phyloP scores from a whole-genome alignment of 2,329 filamentous ascomycete genomes.

The Sporothrix globosa region DNA sequence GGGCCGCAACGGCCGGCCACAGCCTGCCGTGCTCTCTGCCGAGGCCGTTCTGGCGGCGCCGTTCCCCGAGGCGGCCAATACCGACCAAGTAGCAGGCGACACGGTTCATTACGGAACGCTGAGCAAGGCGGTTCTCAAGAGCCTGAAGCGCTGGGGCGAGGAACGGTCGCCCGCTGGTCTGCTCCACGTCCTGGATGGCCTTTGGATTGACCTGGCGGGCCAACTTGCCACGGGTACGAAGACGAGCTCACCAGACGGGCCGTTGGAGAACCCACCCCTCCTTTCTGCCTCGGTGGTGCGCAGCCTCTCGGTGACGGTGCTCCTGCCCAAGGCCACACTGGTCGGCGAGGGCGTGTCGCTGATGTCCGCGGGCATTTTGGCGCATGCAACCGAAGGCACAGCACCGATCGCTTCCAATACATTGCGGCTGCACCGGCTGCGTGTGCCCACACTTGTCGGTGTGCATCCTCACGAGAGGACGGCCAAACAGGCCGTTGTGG shows the following conservation, averaged over 20 bases:
- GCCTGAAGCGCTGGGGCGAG: slow-evolving; percentile 42
- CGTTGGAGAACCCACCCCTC: slow-evolving; percentile 35
- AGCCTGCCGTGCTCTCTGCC: slow-evolving; percentile 65
- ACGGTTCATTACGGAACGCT: slow-evolving; percentile 76
- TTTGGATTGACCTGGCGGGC: slow-evolving; percentile 48
- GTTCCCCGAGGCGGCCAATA: slow-evolving; percentile 60
- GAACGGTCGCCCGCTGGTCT: slow-evolving; percentile 38
- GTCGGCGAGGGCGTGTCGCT: slow-evolving; percentile 36
- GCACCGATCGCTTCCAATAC: slow-evolving; percentile 32
- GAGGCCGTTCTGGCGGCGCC: slow-evolving; percentile 58
- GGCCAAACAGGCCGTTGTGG: slow-evolving; percentile 35
- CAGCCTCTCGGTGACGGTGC: slow-evolving; percentile 57
- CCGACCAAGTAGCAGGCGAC: slow-evolving; percentile 66
- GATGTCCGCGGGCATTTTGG: slow-evolving; percentile 37
- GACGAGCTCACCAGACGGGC: not conserved
- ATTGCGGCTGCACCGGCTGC: slow-evolving; percentile 60
- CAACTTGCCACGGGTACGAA: slow-evolving; percentile 41
- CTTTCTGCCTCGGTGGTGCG: slow-evolving; percentile 47
- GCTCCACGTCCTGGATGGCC: slow-evolving; percentile 44
- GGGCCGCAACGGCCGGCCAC: slow-evolving; percentile 61
- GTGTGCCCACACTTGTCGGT: slow-evolving; percentile 69
- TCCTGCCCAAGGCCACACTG: slow-evolving; percentile 67
- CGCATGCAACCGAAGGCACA: not conserved
- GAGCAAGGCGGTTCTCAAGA: slow-evolving; percentile 64
- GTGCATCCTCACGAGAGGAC: slow-evolving; percentile 72